Percentiles rank a stretch among this genome's conserved stretches.
Evolutionary conservation across 768 basidiomycete genomes (phyloP).

Genomic region (Pulveroboletus frians): DNA sequence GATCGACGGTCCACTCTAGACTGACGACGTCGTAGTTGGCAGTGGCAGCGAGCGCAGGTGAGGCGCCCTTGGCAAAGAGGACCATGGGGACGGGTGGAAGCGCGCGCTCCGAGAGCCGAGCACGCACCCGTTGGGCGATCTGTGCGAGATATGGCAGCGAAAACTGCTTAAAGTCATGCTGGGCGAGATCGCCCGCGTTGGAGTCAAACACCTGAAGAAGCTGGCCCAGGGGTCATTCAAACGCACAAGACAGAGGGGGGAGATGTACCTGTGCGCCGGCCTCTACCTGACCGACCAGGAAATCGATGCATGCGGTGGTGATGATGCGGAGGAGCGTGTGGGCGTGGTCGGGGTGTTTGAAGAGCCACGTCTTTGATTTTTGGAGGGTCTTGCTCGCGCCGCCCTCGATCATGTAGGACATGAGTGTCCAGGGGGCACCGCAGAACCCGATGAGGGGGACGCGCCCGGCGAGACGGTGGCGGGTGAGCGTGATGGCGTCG

Average conservation of each 20-base stretch:
- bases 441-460: slow-evolving; percentile 97
- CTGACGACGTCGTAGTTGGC: slow-evolving; percentile 85
- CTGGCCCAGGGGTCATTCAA: not conserved
- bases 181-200: slow-evolving; percentile 89
- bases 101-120: slow-evolving; percentile 46
- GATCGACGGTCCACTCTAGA: slow-evolving; percentile 88
- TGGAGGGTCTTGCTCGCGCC: slow-evolving; percentile 87
- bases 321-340: slow-evolving; percentile 71
- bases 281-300: slow-evolving; percentile 85
- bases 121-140: slow-evolving; percentile 67
- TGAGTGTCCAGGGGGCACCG: slow-evolving; percentile 97
- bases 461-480: slow-evolving; percentile 74
- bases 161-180: slow-evolving; percentile 78
- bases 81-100: slow-evolving; percentile 73
- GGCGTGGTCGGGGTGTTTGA: slow-evolving; percentile 82
- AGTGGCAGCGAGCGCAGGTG: slow-evolving; percentile 61
- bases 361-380: slow-evolving; percentile 92
- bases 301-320: slow-evolving; percentile 86
- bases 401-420: slow-evolving; percentile 98
- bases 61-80: slow-evolving; percentile 93
- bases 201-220: slow-evolving; percentile 97
- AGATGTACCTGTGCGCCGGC: slow-evolving; percentile 91
- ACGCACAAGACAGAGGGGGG: too few relatives aligned
- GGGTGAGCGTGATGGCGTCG: slow-evolving; percentile 82
- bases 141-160: slow-evolving; percentile 73